Evolutionary conservation across 176 grass and related monocot genomes (phyloP).

Genomic region (Eleusine indica): DNA sequence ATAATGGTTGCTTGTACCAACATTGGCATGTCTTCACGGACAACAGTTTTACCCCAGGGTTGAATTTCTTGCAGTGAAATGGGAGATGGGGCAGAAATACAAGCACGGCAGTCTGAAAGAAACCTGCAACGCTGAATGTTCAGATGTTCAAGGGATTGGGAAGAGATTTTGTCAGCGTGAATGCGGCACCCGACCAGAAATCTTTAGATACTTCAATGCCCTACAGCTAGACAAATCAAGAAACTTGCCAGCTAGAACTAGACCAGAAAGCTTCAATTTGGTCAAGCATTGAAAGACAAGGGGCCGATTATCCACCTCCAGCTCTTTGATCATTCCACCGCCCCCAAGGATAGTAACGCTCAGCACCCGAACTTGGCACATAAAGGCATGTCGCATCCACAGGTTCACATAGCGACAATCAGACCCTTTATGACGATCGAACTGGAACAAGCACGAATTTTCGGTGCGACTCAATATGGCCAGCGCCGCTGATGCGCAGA

Average conservation of each 20-base stretch:
- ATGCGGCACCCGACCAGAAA: background rate
- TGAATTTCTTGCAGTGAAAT: background rate
- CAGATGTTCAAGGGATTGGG: background rate
- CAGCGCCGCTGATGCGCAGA: no score
- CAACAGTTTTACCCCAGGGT: background rate
- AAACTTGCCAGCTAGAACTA: background rate
- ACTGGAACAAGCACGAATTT: no score
- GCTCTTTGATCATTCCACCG: background rate
- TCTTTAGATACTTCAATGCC: background rate
- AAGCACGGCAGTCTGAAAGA: rapidly evolving
- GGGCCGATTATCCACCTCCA: background rate
- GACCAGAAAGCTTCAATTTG: background rate
- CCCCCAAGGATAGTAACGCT: no score
- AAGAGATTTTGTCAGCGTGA: background rate
- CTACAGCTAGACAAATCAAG: conserved; percentile 15
- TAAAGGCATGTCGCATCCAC: no score
- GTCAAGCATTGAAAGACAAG: background rate
- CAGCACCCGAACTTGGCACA: no score
- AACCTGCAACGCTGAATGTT: background rate
- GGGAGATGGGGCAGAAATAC: background rate
- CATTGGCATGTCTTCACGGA: background rate
- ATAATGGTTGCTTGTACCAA: background rate
- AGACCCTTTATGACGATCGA: no score
- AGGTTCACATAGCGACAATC: no score
- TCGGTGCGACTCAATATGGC: no score